phyloP scores from a whole-genome alignment of 192 early-diverging fungal genomes.

The Diversispora epigaea region DNA sequence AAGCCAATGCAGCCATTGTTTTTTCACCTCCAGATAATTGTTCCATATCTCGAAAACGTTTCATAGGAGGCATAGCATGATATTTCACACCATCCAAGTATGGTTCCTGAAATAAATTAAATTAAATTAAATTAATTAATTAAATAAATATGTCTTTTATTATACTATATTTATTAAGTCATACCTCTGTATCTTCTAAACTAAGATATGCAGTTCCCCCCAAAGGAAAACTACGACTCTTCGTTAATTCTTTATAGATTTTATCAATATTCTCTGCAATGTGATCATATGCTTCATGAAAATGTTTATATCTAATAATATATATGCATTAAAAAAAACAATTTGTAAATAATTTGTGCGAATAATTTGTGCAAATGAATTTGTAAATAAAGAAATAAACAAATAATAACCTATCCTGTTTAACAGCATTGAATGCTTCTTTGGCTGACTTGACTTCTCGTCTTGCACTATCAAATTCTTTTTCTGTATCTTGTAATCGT shows the following conservation, averaged over 20 bases:
- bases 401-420: slow-evolving; percentile 65
- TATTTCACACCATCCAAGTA: slow-evolving; percentile 93
- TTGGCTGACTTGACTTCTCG: slow-evolving; percentile 79
- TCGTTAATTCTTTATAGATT: slow-evolving; percentile 95
- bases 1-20: slow-evolving; percentile 93
- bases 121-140: background rate
- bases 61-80: slow-evolving; percentile 99
- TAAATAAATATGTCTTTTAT: background rate
- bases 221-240: slow-evolving; percentile 77
- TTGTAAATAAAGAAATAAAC: background rate
- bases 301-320: slow-evolving; percentile 54
- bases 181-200: slow-evolving; percentile 79
- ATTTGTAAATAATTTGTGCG: background rate
- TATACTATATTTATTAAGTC: background rate
- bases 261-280: slow-evolving; percentile 89
- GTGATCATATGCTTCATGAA: slow-evolving; percentile 84
- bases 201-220: slow-evolving; percentile 95
- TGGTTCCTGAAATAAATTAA: slow-evolving; percentile 63
- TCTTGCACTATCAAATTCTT: slow-evolving; percentile 81
- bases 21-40: slow-evolving; percentile 98
- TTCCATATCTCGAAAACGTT: slow-evolving; percentile 99
- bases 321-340: background rate
- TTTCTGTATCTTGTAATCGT: slow-evolving; percentile 75
- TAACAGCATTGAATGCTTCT: slow-evolving; percentile 76
- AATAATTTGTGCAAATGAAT: background rate